These are phyloP conservation scores for Leccinum ochraceum DNA, from an alignment of 768 basidiomycete genomes.

Conservation along the genomic window DNA sequence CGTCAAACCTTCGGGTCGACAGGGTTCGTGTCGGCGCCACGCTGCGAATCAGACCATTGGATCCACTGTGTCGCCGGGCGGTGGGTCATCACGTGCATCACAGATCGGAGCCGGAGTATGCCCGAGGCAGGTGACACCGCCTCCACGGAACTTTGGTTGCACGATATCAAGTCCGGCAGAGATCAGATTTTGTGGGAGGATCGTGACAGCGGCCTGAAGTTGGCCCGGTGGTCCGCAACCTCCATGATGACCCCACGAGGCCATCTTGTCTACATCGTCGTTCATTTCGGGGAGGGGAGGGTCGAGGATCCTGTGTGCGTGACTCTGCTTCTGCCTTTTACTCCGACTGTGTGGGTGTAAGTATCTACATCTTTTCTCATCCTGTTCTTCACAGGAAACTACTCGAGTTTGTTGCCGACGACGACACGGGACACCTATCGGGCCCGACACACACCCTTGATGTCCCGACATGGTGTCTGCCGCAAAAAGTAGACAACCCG, in stretches of 20 bases:
- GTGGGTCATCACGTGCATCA: slow-evolving; percentile 22
- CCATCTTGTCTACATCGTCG: slow-evolving; percentile 16
- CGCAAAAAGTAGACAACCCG: slow-evolving; percentile 4
- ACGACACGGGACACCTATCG: slow-evolving; percentile 17
- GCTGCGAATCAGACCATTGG: background rate
- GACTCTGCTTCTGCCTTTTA: background rate
- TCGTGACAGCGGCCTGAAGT: background rate
- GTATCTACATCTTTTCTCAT: too few species aligned
- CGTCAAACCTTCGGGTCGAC: too few species aligned
- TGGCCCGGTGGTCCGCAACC: slow-evolving; percentile 7
- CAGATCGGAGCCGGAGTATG: too few species aligned
- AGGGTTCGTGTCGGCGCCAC: too few species aligned
- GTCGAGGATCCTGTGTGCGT: slow-evolving; percentile 20
- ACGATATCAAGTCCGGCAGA: slow-evolving; percentile 17
- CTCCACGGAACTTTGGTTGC: too few species aligned
- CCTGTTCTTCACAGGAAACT: slow-evolving; percentile 10
- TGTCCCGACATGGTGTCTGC: slow-evolving; percentile 17
- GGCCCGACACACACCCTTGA: slow-evolving; percentile 10
- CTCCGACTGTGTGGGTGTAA: too few species aligned
- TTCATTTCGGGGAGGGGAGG: slow-evolving; percentile 10
- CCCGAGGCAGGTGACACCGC: too few species aligned
- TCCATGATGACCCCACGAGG: slow-evolving; percentile 9
- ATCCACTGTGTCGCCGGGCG: slow-evolving; percentile 18
- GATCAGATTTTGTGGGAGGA: slow-evolving; percentile 20
- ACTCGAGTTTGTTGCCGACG: slow-evolving; percentile 18